Evolutionary conservation across 1,284 basidiomycete species (phyloP).

Genomic region (Austroboletus novae-zelandiae): DNA sequence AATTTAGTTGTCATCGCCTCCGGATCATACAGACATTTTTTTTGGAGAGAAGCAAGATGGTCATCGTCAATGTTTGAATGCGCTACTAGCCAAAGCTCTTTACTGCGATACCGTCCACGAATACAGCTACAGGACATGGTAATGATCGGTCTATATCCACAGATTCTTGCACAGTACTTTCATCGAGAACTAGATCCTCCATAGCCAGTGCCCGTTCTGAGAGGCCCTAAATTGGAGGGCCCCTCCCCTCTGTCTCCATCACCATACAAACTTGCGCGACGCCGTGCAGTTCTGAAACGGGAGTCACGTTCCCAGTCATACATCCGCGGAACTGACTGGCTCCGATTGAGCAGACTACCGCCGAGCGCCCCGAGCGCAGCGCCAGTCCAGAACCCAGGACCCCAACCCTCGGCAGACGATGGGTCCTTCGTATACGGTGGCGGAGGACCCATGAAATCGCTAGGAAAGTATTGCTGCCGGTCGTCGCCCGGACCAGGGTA

Average conservation of each 20-base stretch:
- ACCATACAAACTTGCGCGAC: conserved; percentile 30
- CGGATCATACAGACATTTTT: too few relatives aligned
- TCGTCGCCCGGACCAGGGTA: conserved; percentile 26
- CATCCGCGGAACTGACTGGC: conserved; percentile 27
- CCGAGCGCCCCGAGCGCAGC: conserved; percentile 67
- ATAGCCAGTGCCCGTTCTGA: conserved; percentile 66
- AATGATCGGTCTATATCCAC: not conserved
- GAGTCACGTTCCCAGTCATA: conserved; percentile 53
- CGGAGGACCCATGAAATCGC: conserved; percentile 54
- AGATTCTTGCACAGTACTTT: conserved; percentile 9
- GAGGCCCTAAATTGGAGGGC: conserved; percentile 60
- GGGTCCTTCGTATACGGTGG: conserved; percentile 71
- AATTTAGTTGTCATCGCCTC: too few relatives aligned
- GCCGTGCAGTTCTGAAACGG: conserved; percentile 20
- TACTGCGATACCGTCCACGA: too few relatives aligned
- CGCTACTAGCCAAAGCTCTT: too few relatives aligned
- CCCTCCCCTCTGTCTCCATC: conserved; percentile 65
- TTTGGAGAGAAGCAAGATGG: too few relatives aligned
- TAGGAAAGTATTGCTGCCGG: conserved; percentile 46
- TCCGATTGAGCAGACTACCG: conserved; percentile 52
- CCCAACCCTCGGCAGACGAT: conserved; percentile 36
- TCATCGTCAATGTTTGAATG: too few relatives aligned
- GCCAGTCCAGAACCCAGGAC: conserved; percentile 82
- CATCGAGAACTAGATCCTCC: conserved; percentile 64
- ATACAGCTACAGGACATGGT: not conserved